phyloP scores from a whole-genome alignment of 2,329 filamentous ascomycete species.

The Lasiodiplodia sp. region DNA sequence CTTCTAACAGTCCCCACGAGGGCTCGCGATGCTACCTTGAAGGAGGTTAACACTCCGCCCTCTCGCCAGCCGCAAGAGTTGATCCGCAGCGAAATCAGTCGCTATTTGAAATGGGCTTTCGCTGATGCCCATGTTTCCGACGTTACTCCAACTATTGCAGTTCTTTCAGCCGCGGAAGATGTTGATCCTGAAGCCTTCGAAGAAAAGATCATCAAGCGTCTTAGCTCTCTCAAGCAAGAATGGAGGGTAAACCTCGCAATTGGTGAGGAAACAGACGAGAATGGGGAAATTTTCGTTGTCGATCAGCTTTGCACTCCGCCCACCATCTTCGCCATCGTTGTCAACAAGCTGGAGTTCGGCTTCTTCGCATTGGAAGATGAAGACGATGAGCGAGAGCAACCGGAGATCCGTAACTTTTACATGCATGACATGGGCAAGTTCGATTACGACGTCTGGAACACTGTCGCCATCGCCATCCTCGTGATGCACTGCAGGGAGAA shows the following conservation, averaged over 20 bases:
- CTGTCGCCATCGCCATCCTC: conserved; percentile 63
- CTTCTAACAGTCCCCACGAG: conserved; percentile 60
- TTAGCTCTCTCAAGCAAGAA: conserved; percentile 51
- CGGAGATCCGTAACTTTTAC: conserved; percentile 52
- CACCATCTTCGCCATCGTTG: conserved; percentile 57
- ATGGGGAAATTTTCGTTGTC: conserved; percentile 27
- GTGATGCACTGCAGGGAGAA: conserved; percentile 61
- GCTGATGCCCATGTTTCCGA: conserved; percentile 55
- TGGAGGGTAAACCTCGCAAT: conserved; percentile 51
- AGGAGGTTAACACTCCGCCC: conserved; percentile 38
- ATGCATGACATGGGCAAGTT: conserved; percentile 61
- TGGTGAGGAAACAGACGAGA: background rate
- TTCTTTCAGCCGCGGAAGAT: conserved; percentile 50
- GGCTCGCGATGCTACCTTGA: conserved; percentile 58
- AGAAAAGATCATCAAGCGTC: conserved; percentile 51
- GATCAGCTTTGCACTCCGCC: conserved; percentile 49
- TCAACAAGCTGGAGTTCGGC: conserved; percentile 60
- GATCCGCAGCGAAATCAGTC: conserved; percentile 51
- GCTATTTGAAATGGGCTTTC: conserved; percentile 63
- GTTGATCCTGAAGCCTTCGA: conserved; percentile 39
- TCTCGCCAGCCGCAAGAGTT: conserved; percentile 47
- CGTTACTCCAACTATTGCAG: conserved; percentile 54
- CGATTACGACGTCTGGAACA: conserved; percentile 67
- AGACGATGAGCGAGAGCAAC: conserved; percentile 45
- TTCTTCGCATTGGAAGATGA: conserved; percentile 60